Base-by-base conservation (phyloP, 371 early-diverging fungal genomes). In the Nosema muscidifuracis region DNA sequence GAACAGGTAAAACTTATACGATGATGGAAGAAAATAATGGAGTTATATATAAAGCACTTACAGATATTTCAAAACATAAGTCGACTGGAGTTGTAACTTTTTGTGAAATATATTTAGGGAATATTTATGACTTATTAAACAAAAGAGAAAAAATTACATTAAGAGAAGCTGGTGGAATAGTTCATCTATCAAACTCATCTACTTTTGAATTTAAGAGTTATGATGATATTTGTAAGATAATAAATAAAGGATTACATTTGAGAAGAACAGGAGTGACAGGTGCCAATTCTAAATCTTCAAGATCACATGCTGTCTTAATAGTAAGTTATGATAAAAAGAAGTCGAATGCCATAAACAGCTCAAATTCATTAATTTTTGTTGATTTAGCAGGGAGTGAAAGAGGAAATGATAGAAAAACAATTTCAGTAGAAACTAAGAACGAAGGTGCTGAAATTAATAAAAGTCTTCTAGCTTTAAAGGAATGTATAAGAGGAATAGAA, bases 381-480 rank as follows among this genome's bases (percentile, higher is more conserved):
- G 97, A 97, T 85, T 83, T 97, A 67, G 97, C 97, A 9, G 97
- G 97, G 18, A 92, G 91, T 81, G 97, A 97, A 82, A 87, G 97
- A 62, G 97, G 97, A 18, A 91, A 92, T 1, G 97, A 97, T 80
- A 86, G 95, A 66, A 94, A 93, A 10, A 92, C 91, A 33, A 86
- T 90, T 0, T 88, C 92, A 80, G 84, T 86, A 44, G 88, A 91
- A 77, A 93, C 93, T 62, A 88, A 89, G 73, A 90, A 91, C 90
- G 97, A 96, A 79, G 95, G 94, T 10, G 89, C 93, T 0, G 94
- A 94, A 82, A 96, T 96, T 84, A 96, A 96, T 85, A 95, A 94
- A 85, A 91, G 91, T 75, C 84, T 96, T 67, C 82, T 96, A 60
- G 95, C 93, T 0, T 83, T 96, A 57, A 94, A 95, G 78, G 95